A percentile compares a stretch with the other conserved stretches of the same genome.
Conservation (phyloP, 2,329 filamentous ascomycete species). For the Epichloe baconii region DNA sequence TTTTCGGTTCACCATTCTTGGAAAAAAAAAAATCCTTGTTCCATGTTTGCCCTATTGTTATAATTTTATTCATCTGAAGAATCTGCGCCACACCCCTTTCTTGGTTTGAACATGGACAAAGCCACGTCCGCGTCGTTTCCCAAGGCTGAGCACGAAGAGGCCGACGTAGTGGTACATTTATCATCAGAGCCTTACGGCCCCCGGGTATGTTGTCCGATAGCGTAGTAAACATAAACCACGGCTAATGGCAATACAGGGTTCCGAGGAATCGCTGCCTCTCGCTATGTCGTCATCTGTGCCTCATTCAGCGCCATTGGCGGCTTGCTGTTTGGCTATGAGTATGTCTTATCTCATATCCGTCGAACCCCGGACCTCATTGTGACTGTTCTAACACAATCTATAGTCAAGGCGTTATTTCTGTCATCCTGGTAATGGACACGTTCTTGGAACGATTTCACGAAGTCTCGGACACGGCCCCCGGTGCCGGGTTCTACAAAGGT, state of each 20-base stretch:
- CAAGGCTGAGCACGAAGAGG: slow-evolving; percentile 12
- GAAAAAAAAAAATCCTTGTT: neutral
- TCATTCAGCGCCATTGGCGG: slow-evolving; percentile 24
- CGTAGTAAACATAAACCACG: neutral
- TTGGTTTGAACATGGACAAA: slow-evolving; percentile 4
- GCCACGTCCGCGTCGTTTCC: slow-evolving; percentile 4
- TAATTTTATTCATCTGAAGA: too few species aligned
- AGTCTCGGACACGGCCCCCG: slow-evolving; percentile 20
- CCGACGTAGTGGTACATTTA: slow-evolving; percentile 6
- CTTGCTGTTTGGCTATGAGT: slow-evolving; percentile 25
- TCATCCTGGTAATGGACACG: slow-evolving; percentile 24
- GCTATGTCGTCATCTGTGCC: slow-evolving; percentile 20
- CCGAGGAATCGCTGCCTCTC: slow-evolving; percentile 18
- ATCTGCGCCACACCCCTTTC: too few species aligned
- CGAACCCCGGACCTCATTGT: neutral
- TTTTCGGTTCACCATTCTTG: too few species aligned
- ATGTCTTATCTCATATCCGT: neutral
- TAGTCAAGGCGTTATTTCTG: slow-evolving; percentile 27
- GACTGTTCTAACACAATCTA: neutral
- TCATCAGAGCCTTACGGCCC: slow-evolving; percentile 13
- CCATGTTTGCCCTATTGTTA: neutral
- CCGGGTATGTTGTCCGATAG: slow-evolving; percentile 7
- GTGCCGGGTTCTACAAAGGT: slow-evolving; percentile 23
- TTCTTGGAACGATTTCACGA: slow-evolving; percentile 21
- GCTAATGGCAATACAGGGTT: slow-evolving; percentile 11